phyloP scores from a whole-genome alignment of 2,329 filamentous ascomycete species.

The Ceratocystis lukuohia region DNA sequence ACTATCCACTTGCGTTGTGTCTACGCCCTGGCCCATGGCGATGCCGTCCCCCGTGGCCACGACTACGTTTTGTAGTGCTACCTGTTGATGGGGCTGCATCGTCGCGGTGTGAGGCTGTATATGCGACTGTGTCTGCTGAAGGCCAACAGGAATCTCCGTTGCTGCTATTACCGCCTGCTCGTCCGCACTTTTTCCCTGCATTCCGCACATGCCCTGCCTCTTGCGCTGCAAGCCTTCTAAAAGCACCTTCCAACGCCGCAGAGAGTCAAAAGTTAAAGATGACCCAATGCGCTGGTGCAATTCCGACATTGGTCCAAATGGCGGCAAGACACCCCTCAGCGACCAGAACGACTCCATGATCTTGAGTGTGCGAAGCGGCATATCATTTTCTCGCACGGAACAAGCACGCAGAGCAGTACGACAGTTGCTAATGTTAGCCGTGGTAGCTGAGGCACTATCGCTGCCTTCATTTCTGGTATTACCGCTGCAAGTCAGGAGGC shows the following conservation, averaged over 20 bases:
- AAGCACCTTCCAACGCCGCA: conserved; percentile 34
- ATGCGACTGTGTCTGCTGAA: neutral
- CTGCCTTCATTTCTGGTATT: conserved; percentile 28
- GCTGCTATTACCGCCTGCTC: conserved; percentile 6
- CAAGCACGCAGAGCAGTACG: conserved; percentile 27
- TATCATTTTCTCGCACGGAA: conserved; percentile 36
- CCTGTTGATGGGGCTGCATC: neutral
- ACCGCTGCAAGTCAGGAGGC: conserved; percentile 25
- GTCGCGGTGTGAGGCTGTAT: neutral
- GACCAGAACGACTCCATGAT: conserved; percentile 40
- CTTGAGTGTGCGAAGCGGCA: conserved; percentile 33
- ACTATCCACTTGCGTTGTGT: neutral
- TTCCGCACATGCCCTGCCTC: conserved; percentile 17
- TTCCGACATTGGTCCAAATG: conserved; percentile 30
- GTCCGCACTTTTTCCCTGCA: neutral
- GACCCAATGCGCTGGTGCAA: conserved; percentile 36
- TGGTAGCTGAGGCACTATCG: conserved; percentile 22
- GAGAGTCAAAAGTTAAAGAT: conserved; percentile 37
- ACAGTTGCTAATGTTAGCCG: conserved; percentile 26
- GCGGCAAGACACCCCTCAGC: conserved; percentile 28
- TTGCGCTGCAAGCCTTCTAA: conserved; percentile 29
- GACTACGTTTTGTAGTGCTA: neutral
- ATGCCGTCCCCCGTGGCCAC: neutral
- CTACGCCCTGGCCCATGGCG: neutral
- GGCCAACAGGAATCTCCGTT: neutral